These are phyloP conservation scores for Centella asiatica DNA, from an alignment of 129 eudicot genomes.

Conservation along the genomic window DNA sequence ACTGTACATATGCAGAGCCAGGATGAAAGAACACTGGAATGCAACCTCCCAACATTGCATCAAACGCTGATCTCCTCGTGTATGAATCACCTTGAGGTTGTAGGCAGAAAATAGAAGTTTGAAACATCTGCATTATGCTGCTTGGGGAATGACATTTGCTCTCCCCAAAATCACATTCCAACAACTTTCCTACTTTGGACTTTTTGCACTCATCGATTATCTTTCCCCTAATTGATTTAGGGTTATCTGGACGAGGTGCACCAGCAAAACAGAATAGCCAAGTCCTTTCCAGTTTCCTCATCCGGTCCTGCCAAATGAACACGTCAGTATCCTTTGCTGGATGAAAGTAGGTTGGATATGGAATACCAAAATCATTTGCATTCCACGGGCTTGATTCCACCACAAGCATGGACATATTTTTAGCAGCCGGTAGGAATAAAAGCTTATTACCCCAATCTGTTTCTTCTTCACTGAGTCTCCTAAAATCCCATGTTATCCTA, in stretches of 20 bases:
- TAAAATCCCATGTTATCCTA: slow-evolving; percentile 84
- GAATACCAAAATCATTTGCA: slow-evolving; percentile 73
- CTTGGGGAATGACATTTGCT: slow-evolving; percentile 82
- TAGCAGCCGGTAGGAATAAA: slow-evolving; percentile 70
- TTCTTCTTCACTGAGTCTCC: slow-evolving; percentile 48
- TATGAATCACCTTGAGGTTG: slow-evolving; percentile 92
- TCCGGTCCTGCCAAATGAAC: slow-evolving; percentile 66
- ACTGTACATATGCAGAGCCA: slow-evolving; percentile 80
- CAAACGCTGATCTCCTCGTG: slow-evolving; percentile 85
- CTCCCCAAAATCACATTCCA: slow-evolving; percentile 67
- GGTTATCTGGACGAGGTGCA: slow-evolving; percentile 70
- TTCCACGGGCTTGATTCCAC: slow-evolving; percentile 94
- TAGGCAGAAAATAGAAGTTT: slow-evolving; percentile 70
- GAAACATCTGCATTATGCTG: slow-evolving; percentile 86
- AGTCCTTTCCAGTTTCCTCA: slow-evolving; percentile 54
- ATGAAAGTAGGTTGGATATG: slow-evolving; percentile 90
- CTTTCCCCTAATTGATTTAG: slow-evolving; percentile 64
- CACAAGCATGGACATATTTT: slow-evolving; percentile 78
- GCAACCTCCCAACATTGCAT: slow-evolving; percentile 91
- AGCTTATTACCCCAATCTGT: slow-evolving; percentile 92
- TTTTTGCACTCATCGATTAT: slow-evolving; percentile 63
- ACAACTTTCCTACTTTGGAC: slow-evolving; percentile 43
- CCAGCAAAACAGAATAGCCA: slow-evolving; percentile 86
- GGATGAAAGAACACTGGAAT: slow-evolving; percentile 91
- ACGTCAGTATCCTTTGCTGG: slow-evolving; percentile 72